phyloP scores from a whole-genome alignment of 2,329 filamentous ascomycete species.

The Blumeriella jaapii region DNA sequence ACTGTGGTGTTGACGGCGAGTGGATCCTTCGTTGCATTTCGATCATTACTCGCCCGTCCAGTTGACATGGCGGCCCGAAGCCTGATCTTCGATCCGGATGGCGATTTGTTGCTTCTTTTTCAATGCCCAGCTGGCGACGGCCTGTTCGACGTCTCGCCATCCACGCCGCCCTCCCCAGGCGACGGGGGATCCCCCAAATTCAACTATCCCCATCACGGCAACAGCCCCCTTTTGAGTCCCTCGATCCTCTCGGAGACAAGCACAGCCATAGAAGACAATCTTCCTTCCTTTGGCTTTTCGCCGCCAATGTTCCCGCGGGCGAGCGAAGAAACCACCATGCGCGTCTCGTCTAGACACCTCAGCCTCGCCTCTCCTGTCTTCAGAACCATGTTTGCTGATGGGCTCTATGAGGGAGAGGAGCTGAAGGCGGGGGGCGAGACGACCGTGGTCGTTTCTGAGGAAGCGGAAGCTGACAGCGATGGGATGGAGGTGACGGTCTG shows the following conservation, averaged over 20 bases:
- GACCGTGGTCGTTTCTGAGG: conserved; percentile 20
- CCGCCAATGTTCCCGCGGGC: neutral
- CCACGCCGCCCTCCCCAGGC: too few relatives aligned
- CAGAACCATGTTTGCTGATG: conserved; percentile 17
- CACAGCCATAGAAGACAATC: neutral
- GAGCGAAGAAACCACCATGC: conserved; percentile 4
- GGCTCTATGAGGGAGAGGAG: conserved; percentile 15
- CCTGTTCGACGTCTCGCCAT: neutral
- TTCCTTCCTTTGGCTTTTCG: neutral
- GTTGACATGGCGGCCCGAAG: conserved; percentile 1
- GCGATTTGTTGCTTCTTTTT: conserved; percentile 9
- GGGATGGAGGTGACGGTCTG: neutral
- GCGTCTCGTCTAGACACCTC: conserved; percentile 15
- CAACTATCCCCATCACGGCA: neutral
- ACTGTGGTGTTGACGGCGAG: too few relatives aligned
- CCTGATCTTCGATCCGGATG: conserved; percentile 8
- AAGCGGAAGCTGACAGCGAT: neutral
- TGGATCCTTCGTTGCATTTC: neutral
- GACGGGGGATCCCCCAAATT: neutral
- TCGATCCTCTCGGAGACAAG: neutral
- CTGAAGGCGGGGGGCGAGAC: conserved; percentile 5
- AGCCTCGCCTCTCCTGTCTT: conserved; percentile 20
- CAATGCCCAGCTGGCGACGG: neutral
- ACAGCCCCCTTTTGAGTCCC: neutral
- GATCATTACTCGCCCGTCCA: neutral